Base-by-base conservation (phyloP, 208 protist genomes). In the Borovskyia barvae region DNA sequence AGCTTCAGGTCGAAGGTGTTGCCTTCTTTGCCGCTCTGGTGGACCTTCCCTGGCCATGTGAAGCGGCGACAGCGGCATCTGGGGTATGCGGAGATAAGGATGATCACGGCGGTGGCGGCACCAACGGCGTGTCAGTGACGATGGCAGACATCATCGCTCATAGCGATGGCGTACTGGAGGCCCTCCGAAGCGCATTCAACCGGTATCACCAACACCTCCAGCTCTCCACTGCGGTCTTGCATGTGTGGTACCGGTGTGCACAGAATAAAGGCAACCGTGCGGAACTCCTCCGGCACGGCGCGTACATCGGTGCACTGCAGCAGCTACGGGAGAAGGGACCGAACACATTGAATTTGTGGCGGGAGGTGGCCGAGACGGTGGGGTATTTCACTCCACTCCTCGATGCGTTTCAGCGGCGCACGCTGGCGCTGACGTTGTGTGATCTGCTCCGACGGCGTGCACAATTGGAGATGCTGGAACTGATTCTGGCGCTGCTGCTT, bases 361-460 rank as follows among this genome's bases (percentile, higher is more conserved):
- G 30, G 8, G 43, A 37, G 9, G 42, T 75, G 0, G 75, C 67
- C 5, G 86, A 89, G 48, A 63, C 76, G 1, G 63, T 90, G 1
- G 75, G 72, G 5, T 69, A 72, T 58, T 72, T 75, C 37, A 67
- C 74, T 8, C 62, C 82, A 5, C 19, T 73, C 9, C 57, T 90
- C 7, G 82, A 93, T 54, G 48, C 49, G 25, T 67, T 77, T n/a
- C 86, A 93, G 59, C 62, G 60, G 4, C 78, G 82, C 2, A 64
- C 74, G 7, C 70, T 89, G 29, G 50, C 78, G 4, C 59, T 77
- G n/a, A 47, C 64, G 9, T 36, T 90, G 50, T 75, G 70, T 17
- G 35, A 69, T 2, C 30, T 80, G 17, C 64, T 93, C 25, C 54
- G 72, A 20, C 52, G 24, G 12, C 59, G 66, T 14, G 66, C 61